These are phyloP conservation scores for Ustilago xerochloae DNA, from an alignment of 1,284 basidiomycete genomes.

Conservation along the genomic window DNA sequence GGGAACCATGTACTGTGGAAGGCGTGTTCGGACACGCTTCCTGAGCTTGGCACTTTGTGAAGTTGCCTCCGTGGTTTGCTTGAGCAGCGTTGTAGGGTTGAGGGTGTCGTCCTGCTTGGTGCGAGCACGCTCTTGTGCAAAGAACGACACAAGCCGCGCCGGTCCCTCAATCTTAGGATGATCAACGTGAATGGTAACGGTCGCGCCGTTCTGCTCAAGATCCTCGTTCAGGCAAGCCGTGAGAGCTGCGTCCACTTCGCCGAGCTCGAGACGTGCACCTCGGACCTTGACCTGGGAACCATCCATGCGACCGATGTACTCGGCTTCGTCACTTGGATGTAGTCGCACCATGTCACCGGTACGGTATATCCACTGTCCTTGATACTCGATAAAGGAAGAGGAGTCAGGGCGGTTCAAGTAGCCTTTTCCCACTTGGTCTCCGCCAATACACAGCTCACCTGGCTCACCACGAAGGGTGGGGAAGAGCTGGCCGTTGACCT, in stretches of 20 bases:
- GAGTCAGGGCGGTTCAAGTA: conserved; percentile 51
- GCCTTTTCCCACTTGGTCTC: conserved; percentile 58
- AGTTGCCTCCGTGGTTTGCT: conserved; percentile 11
- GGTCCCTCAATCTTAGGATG: conserved; percentile 37
- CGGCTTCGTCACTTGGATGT: conserved; percentile 48
- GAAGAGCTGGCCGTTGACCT: conserved; percentile 20
- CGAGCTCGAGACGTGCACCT: conserved; percentile 63
- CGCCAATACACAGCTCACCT: conserved; percentile 63
- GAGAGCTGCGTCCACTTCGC: conserved; percentile 56
- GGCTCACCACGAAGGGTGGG: conserved; percentile 56
- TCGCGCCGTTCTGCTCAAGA: conserved; percentile 12
- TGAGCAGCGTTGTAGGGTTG: conserved; percentile 5
- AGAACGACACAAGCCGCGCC: conserved; percentile 52
- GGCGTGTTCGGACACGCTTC: conserved; percentile 20
- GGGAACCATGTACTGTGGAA: conserved; percentile 64
- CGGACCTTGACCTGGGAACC: conserved; percentile 64
- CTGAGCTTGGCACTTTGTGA: conserved; percentile 13
- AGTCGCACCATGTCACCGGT: conserved; percentile 63
- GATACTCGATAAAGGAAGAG: conserved; percentile 40
- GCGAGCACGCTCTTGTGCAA: conserved; percentile 24
- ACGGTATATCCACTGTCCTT: conserved; percentile 49
- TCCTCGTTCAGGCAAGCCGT: conserved; percentile 10
- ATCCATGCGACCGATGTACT: conserved; percentile 63
- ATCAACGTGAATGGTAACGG: conserved; percentile 43
- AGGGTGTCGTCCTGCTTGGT: conserved; percentile 4